These are phyloP conservation scores for Medicago lupulina DNA, from an alignment of 306 rosid species.

Conservation along the genomic window DNA sequence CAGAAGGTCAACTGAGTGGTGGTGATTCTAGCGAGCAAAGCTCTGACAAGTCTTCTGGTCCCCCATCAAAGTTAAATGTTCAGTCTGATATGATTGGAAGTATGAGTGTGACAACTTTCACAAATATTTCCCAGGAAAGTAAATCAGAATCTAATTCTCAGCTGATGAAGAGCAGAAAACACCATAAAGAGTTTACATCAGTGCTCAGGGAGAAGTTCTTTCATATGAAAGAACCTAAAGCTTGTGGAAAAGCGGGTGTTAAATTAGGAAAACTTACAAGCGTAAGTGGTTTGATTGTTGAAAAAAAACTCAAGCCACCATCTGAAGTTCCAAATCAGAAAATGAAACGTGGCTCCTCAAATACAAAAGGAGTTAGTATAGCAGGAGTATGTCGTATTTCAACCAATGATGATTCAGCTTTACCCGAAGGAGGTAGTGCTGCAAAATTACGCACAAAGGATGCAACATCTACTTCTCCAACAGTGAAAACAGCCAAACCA, in stretches of 20 bases:
- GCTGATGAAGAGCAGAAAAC: conserved; percentile 48
- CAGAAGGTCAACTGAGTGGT: conserved; percentile 45
- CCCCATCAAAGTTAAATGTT: conserved; percentile 42
- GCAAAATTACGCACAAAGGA: conserved; percentile 41
- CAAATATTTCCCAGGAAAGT: conserved; percentile 48
- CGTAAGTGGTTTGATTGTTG: conserved; percentile 51
- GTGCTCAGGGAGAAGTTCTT: conserved; percentile 58
- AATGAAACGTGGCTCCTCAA: conserved; percentile 48
- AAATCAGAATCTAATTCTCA: conserved; percentile 49
- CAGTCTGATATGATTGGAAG: conserved; percentile 33
- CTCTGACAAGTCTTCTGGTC: conserved; percentile 18
- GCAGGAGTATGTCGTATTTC: conserved; percentile 35
- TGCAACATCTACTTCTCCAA: conserved; percentile 39
- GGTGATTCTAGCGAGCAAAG: conserved; percentile 39
- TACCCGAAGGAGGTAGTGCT: conserved; percentile 41
- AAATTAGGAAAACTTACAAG: conserved; percentile 51
- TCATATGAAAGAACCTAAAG: conserved; percentile 54
- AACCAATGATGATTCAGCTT: conserved; percentile 43
- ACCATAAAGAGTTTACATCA: conserved; percentile 42
- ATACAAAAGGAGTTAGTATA: conserved; percentile 35
- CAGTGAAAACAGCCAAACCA: conserved; percentile 32
- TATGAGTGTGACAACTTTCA: conserved; percentile 10
- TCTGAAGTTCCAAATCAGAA: conserved; percentile 47
- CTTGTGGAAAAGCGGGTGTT: conserved; percentile 57
- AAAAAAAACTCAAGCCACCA: conserved; percentile 54